phyloP scores from a whole-genome alignment of 1,284 basidiomycete genomes.

The Ustilago bromivora region DNA sequence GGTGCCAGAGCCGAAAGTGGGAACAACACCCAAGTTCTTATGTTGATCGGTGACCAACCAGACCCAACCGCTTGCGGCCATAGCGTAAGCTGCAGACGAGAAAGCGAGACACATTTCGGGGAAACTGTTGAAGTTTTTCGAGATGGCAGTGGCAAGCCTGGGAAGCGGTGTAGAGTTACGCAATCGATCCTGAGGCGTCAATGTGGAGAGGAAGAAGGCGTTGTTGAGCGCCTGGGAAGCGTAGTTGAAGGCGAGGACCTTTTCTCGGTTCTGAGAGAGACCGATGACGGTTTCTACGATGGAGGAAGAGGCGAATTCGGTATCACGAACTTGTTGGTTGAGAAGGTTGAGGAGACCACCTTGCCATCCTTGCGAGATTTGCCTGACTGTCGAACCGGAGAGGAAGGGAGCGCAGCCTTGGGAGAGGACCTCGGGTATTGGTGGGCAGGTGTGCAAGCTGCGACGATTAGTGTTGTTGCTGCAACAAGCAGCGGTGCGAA shows the following conservation, averaged over 20 bases:
- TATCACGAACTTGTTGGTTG: conserved; percentile 72
- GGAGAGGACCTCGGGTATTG: conserved; percentile 45
- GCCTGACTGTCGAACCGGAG: conserved; percentile 51
- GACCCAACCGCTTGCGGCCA: conserved; percentile 83
- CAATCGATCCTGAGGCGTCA: conserved; percentile 70
- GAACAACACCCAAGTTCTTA: conserved; percentile 78
- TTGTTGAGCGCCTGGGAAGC: conserved; percentile 94
- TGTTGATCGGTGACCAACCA: conserved; percentile 83
- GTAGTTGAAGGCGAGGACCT: conserved; percentile 87
- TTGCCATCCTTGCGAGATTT: conserved; percentile 65
- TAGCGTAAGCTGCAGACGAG: conserved; percentile 80
- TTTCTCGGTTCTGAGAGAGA: conserved; percentile 76
- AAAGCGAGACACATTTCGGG: conserved; percentile 81
- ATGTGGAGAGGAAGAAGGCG: conserved; percentile 87
- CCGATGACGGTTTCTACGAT: conserved; percentile 82
- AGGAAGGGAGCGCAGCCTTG: conserved; percentile 66
- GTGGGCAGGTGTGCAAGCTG: conserved; percentile 58
- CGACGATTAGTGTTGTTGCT: conserved; percentile 6
- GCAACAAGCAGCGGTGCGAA: conserved; percentile 14
- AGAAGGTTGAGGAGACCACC: conserved; percentile 61
- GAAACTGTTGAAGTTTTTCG: conserved; percentile 76
- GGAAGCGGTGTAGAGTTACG: conserved; percentile 43
- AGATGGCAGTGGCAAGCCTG: conserved; percentile 72
- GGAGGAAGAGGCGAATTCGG: conserved; percentile 75
- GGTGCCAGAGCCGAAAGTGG: conserved; percentile 90